Base-by-base conservation (phyloP, 139 green algal species). In the Chlamydomonas sphaeroides region DNA sequence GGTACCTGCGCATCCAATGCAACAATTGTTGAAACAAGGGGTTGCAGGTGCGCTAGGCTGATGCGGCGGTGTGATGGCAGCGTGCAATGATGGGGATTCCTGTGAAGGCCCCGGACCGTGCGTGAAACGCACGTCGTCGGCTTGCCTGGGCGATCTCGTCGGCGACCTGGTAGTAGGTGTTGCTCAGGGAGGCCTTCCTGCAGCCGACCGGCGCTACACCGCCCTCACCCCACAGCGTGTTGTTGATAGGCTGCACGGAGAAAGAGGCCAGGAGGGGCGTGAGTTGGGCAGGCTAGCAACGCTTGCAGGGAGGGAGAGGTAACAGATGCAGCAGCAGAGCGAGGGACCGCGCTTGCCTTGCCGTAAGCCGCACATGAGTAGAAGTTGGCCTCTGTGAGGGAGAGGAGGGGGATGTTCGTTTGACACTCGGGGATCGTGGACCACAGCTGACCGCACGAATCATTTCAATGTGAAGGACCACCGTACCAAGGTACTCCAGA, bases 341-440 rank as follows among this genome's bases (percentile, higher is more conserved):
- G 28, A 48, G 23, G n/a, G 35, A 56, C 3, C 6, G 26, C n/a
- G n/a, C 32, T 23, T n/a, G 63, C 68, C 68, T 65, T 78, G 49
- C 70, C 70, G 26, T 78, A 78, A 5, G 70, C 70, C 17, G 70
- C 70, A 32, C 70, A 78, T n/a, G n/a, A n/a, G n/a, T n/a, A n/a
- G n/a, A n/a, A n/a, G 5, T 78, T 78, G 49, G 70, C 70, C 51
- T 78, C 49, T 78, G 70, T 10, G n/a, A 62, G 56, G 56, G 21
- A 11, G 3, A 32, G 25, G 7, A 17, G 25, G 25, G 25, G n/a
- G 18, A 1, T 5, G 56, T 62, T 10, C 4, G 2, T 56, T 20
- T 14, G n/a, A n/a, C n/a, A n/a, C n/a, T 11, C 25, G 49, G 18
- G 25, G 8, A 20, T 3, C 49, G 7, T 3, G 21, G 21, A 26